Percentiles rank a stretch among this genome's conserved stretches.
phyloP scores from a whole-genome alignment of 805 yeast species.

The Candida odintsovae region DNA sequence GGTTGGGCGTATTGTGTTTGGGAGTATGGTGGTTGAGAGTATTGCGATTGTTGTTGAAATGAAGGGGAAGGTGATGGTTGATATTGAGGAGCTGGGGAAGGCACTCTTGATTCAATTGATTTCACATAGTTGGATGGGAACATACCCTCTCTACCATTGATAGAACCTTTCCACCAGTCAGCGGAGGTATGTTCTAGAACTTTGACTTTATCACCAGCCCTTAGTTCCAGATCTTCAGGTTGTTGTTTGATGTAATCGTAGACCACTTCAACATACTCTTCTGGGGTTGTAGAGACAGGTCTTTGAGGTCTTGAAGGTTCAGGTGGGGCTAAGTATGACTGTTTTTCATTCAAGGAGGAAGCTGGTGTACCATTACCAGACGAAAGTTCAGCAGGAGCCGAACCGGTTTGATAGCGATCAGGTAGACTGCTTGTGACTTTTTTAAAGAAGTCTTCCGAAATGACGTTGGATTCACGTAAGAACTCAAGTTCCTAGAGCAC shows the following conservation, averaged over 20 bases:
- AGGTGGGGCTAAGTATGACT: constrained; percentile 28
- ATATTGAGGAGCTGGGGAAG: constrained; percentile 13
- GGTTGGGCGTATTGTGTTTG: constrained; percentile 27
- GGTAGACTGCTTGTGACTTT: constrained; percentile 52
- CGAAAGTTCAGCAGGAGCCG: constrained; percentile 38
- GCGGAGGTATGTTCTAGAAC: constrained; percentile 68
- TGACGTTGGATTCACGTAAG: constrained; percentile 66
- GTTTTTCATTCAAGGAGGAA: background rate
- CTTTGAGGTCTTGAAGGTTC: constrained; percentile 2
- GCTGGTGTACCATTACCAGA: constrained; percentile 6
- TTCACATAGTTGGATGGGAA: constrained; percentile 88
- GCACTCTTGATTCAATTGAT: constrained; percentile 9
- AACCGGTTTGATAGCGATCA: constrained; percentile 44
- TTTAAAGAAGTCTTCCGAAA: constrained; percentile 48
- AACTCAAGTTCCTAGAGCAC: constrained; percentile 61
- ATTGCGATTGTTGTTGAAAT: constrained; percentile 9
- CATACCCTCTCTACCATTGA: constrained; percentile 60
- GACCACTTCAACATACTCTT: constrained; percentile 54
- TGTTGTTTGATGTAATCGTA: constrained; percentile 75
- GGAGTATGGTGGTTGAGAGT: constrained; percentile 14
- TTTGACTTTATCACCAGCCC: constrained; percentile 61
- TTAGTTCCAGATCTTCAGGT: constrained; percentile 62
- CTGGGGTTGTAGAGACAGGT: constrained; percentile 12
- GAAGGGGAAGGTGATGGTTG: constrained; percentile 6
- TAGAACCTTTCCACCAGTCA: constrained; percentile 89